A percentile compares a stretch with the other conserved stretches of the same genome.
These are phyloP conservation scores for Lipomyces orientalis DNA, from an alignment of 805 yeast genomes.

Conservation along the genomic window DNA sequence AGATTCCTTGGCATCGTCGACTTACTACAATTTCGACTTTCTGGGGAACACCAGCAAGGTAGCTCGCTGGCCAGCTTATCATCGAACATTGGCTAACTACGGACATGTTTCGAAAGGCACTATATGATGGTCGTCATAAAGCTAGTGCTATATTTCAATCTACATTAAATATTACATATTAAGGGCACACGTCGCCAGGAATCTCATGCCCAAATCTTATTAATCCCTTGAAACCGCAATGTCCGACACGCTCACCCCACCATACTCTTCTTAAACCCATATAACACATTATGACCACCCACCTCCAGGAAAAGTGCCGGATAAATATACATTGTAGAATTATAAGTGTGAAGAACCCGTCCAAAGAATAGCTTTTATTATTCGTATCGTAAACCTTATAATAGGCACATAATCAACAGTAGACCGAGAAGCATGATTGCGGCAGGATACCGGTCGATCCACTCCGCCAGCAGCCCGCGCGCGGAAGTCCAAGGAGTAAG, in stretches of 20 bases:
- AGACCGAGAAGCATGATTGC: conserved; percentile 21
- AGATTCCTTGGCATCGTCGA: neutral
- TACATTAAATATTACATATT: neutral
- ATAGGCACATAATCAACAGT: conserved; percentile 23
- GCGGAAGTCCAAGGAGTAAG: neutral
- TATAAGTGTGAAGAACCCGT: neutral
- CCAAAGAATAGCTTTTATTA: neutral
- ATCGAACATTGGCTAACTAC: neutral
- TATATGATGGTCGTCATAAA: neutral
- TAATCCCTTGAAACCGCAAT: neutral
- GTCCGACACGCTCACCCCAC: neutral
- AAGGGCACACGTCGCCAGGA: neutral
- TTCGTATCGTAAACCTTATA: conserved; percentile 6
- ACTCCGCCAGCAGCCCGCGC: neutral
- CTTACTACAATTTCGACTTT: neutral
- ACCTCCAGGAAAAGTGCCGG: neutral
- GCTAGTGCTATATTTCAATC: neutral
- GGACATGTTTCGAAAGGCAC: neutral
- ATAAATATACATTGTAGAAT: neutral
- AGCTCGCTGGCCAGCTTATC: neutral
- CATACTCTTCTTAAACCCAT: neutral
- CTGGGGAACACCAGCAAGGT: neutral
- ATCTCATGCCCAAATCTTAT: conserved; percentile 1
- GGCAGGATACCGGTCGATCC: conserved; percentile 10
- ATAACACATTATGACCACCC: neutral